Evolutionary conservation across 495 filamentous ascomycete species (phyloP).

Genomic region (Evernia prunastri): DNA sequence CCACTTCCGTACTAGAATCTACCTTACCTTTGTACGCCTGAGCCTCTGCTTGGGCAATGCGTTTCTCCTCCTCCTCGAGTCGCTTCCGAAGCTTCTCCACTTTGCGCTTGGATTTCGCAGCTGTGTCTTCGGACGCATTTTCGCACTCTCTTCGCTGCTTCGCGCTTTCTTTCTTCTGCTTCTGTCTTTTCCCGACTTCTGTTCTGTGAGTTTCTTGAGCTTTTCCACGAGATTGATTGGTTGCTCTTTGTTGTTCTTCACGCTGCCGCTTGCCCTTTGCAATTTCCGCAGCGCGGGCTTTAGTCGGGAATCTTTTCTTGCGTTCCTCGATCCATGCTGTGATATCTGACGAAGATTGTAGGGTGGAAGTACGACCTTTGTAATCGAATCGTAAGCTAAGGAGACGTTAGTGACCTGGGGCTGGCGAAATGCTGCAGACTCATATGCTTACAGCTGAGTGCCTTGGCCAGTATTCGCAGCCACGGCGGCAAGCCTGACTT

Average conservation of each 20-base stretch:
- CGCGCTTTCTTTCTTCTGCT: constrained; percentile 30
- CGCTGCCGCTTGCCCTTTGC: constrained; percentile 9
- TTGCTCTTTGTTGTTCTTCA: constrained; percentile 15
- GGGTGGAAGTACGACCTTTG: constrained; percentile 36
- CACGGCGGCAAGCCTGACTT: constrained; percentile 43
- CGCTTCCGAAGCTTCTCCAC: constrained; percentile 45
- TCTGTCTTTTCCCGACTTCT: constrained; percentile 26
- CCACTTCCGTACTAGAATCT: neutral
- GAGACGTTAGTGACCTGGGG: constrained; percentile 20
- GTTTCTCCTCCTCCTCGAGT: constrained; percentile 43
- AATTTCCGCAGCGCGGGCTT: constrained; percentile 28
- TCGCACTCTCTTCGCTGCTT: constrained; percentile 25
- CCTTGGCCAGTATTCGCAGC: constrained; percentile 28
- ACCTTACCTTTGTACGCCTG: neutral
- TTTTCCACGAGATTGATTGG: constrained; percentile 11
- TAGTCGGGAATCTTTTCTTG: constrained; percentile 69
- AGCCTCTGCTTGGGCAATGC: constrained; percentile 44
- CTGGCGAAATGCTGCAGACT: constrained; percentile 7
- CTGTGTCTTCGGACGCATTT: constrained; percentile 30
- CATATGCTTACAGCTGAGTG: constrained; percentile 36
- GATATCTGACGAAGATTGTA: constrained; percentile 59
- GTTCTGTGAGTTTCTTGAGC: constrained; percentile 19
- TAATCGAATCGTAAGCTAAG: constrained; percentile 40
- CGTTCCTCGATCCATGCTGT: constrained; percentile 76
- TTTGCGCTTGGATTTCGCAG: constrained; percentile 42